Evolutionary conservation across 2,329 filamentous ascomycete genomes (phyloP), one percentile per base, ranked within the genome.

Genomic region (Trichoderma citrinoviride): DNA sequence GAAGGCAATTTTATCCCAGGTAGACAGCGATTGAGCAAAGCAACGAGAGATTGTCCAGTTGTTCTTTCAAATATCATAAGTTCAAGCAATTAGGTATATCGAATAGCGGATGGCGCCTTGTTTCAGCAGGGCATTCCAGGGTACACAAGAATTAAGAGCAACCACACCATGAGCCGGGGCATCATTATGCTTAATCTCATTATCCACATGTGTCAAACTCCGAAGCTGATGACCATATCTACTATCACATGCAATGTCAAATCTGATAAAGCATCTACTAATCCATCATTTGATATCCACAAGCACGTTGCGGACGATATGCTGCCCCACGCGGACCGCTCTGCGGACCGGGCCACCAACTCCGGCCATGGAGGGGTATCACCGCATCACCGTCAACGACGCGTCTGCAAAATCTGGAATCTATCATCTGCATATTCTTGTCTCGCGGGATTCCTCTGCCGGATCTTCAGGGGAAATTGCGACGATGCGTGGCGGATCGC

Each of bases 271-370:
- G 33, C 33, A 37, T 37, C 33, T 37, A 37, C 33, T 37, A 37
- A 37, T 27, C 29, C n/a, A 54, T 55, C 15, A 21, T 43, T 43
- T 21, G n/a, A 19, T 29, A 54, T 54, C 33, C 29, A 29, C 29
- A 17, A 49, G 43, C 19, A 40, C 29, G 49, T 27, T 27, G 49
- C 33, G 25, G 52, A 37, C 27, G 56, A 33, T 50, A 7, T 5
- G 44, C 57, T 43, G 60, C 60, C 60, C 60, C 60, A 62, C 60
- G 49, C 60, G 60, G 60, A 62, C 60, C 60, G 60, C 60, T 27
- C 33, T 46, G 60, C 60, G 60, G 60, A 62, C 60, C 60, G 60
- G 60, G 44, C 37, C 46, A 61, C 25, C 44, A 40, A 7, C 14
- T 37, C 10, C 44, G 49, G 33, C 46, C 33, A 44, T 44, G n/a